phyloP scores from a whole-genome alignment of 108 stramenopile genomes.

The Mediolabrus comicus region DNA sequence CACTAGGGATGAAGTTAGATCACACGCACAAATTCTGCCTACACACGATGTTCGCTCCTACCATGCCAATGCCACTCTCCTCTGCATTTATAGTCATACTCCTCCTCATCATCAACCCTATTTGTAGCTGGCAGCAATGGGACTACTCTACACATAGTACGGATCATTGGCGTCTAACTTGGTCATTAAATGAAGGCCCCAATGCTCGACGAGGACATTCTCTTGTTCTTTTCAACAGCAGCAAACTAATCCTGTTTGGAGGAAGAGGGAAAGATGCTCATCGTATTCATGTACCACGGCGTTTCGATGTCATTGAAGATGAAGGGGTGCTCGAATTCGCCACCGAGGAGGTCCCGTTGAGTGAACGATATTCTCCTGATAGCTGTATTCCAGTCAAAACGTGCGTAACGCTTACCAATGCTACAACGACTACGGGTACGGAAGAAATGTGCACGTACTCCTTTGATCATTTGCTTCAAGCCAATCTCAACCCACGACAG shows the following conservation, averaged over 20 bases:
- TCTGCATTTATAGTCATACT: not conserved
- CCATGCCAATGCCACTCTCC: not conserved
- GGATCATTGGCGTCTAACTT: constrained; percentile 46
- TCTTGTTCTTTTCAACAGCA: constrained; percentile 42
- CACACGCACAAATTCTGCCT: too few species aligned
- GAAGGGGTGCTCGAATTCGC: constrained; percentile 63
- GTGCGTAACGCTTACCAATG: constrained; percentile 38
- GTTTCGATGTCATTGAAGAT: constrained; percentile 45
- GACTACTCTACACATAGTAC: constrained; percentile 28
- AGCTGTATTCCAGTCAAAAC: constrained; percentile 26
- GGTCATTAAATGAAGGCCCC: constrained; percentile 39
- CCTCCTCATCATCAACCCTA: not conserved
- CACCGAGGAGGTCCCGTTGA: constrained; percentile 64
- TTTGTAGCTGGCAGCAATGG: constrained; percentile 45
- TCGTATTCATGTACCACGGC: constrained; percentile 49
- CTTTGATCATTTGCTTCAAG: constrained; percentile 30
- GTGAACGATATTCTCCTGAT: constrained; percentile 18
- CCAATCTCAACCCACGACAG: constrained; percentile 16
- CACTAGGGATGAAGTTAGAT: too few species aligned
- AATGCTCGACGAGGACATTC: constrained; percentile 49
- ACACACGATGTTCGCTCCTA: not conserved
- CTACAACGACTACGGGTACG: constrained; percentile 29
- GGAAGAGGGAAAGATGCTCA: constrained; percentile 61
- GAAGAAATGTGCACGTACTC: constrained; percentile 45
- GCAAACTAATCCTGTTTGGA: constrained; percentile 60